These are phyloP conservation scores for Podospora australis DNA, from an alignment of 495 filamentous ascomycete species.

Conservation along the genomic window DNA sequence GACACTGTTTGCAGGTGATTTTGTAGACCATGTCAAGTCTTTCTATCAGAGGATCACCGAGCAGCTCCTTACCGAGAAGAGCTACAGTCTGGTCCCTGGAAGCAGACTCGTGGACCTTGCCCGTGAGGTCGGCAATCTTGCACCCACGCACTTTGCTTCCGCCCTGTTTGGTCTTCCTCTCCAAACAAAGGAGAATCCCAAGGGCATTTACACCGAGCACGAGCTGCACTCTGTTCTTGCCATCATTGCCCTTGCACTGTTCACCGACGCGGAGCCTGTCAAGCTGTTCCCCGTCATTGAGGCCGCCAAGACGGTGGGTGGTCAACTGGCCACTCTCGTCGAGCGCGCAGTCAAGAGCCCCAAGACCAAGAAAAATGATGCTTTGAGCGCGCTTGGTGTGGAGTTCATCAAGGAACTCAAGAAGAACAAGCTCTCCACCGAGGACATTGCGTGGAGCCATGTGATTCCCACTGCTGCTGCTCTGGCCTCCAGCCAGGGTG, in stretches of 20 bases:
- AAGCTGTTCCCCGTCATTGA: conserved; percentile 53
- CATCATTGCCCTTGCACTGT: conserved; percentile 53
- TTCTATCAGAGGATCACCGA: conserved; percentile 62
- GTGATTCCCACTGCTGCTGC: conserved; percentile 45
- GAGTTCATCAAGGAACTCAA: conserved; percentile 63
- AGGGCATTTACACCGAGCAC: conserved; percentile 69
- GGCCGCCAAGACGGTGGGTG: conserved; percentile 54
- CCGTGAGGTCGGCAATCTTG: conserved; percentile 69
- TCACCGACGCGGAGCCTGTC: conserved; percentile 42
- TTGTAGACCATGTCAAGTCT: conserved; percentile 50
- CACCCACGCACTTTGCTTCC: conserved; percentile 65
- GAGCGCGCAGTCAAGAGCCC: conserved; percentile 55
- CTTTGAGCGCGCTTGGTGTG: conserved; percentile 60
- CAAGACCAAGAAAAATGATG: conserved; percentile 44
- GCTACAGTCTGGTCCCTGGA: conserved; percentile 47
- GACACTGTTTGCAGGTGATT: conserved; percentile 51
- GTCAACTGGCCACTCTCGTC: conserved; percentile 39
- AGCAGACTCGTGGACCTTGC: conserved; percentile 68
- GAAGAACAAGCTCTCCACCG: conserved; percentile 55
- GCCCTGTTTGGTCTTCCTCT: conserved; percentile 67
- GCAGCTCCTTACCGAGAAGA: conserved; percentile 57
- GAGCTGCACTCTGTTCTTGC: conserved; percentile 74
- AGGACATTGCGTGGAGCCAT: conserved; percentile 69
- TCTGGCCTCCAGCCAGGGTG: conserved; percentile 61
- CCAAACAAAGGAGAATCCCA: conserved; percentile 60